phyloP scores from a whole-genome alignment of 169 alveolate genomes.

The Miamiensis avidus region DNA sequence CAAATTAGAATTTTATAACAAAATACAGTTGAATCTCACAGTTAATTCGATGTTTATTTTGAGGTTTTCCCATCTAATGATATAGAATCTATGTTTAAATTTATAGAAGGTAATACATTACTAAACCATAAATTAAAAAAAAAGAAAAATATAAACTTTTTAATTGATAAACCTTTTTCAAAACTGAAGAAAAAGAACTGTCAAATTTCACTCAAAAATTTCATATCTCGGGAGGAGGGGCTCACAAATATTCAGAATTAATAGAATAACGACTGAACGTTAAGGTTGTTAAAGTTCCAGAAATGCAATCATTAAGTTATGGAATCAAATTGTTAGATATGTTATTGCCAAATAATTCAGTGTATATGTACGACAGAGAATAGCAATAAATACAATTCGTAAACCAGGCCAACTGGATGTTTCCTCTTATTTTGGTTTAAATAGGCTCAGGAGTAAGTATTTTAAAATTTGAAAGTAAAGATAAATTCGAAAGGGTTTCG shows the following conservation, averaged over 20 bases:
- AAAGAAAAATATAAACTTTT: neutral
- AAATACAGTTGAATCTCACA: slow-evolving; percentile 21
- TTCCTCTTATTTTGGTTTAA: slow-evolving; percentile 57
- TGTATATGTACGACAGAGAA: slow-evolving; percentile 24
- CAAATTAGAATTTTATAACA: neutral
- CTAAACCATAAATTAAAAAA: too few species aligned
- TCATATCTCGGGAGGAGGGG: slow-evolving; percentile 71
- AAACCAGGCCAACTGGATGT: slow-evolving; percentile 30
- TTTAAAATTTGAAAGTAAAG: slow-evolving; percentile 53
- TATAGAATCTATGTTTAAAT: neutral
- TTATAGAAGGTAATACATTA: slow-evolving; percentile 15
- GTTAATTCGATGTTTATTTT: slow-evolving; percentile 14
- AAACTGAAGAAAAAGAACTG: neutral
- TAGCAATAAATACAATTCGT: slow-evolving; percentile 17
- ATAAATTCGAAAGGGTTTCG: slow-evolving; percentile 53
- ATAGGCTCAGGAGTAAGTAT: slow-evolving; percentile 72
- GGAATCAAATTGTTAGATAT: slow-evolving; percentile 56
- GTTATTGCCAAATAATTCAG: slow-evolving; percentile 43
- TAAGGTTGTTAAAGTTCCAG: slow-evolving; percentile 52
- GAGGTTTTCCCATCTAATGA: slow-evolving; percentile 6
- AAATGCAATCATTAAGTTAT: slow-evolving; percentile 50
- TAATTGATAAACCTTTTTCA: too few species aligned
- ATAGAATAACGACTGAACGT: slow-evolving; percentile 38
- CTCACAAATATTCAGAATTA: slow-evolving; percentile 55
- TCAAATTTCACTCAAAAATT: slow-evolving; percentile 34